phyloP scores from a whole-genome alignment of 2,329 filamentous ascomycete genomes.

The Drechslerella dactyloides region DNA sequence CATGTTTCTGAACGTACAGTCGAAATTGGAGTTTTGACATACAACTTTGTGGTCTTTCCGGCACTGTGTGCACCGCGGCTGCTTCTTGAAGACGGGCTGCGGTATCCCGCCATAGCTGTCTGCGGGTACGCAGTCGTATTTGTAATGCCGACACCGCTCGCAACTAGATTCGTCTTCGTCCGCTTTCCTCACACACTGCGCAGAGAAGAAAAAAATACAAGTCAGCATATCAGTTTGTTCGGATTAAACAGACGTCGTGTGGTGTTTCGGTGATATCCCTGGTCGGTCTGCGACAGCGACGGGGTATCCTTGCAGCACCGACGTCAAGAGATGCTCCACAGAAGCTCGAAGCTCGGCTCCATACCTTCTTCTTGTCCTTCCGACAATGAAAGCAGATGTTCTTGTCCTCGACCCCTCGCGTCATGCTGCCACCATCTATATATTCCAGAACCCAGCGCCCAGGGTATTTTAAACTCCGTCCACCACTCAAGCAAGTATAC shows the following conservation, averaged over 20 bases:
- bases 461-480: not conserved
- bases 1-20: too few relatives aligned
- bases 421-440: slow-evolving; percentile 44
- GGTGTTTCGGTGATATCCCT: slow-evolving; percentile 15
- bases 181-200: slow-evolving; percentile 35
- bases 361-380: slow-evolving; percentile 51
- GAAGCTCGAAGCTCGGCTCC: slow-evolving; percentile 28
- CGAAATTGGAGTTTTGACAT: slow-evolving; percentile 22
- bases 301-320: slow-evolving; percentile 37
- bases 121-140: slow-evolving; percentile 48
- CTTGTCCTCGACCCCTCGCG: slow-evolving; percentile 49
- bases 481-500: not conserved
- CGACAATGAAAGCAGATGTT: slow-evolving; percentile 50
- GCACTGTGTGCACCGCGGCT: slow-evolving; percentile 46
- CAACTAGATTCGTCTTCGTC: slow-evolving; percentile 40
- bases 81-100: slow-evolving; percentile 48
- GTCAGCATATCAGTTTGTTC: too few relatives aligned
- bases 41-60: slow-evolving; percentile 50
- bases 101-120: slow-evolving; percentile 49
- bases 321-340: slow-evolving; percentile 23
- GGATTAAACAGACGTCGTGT: too few relatives aligned
- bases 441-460: slow-evolving; percentile 12
- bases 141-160: slow-evolving; percentile 48
- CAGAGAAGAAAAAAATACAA: slow-evolving; percentile 6
- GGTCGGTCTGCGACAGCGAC: slow-evolving; percentile 26